Evolutionary conservation across 805 yeast genomes (phyloP), one percentile per base, ranked within the genome.

Genomic region (Zygosaccharomyces lentus): DNA sequence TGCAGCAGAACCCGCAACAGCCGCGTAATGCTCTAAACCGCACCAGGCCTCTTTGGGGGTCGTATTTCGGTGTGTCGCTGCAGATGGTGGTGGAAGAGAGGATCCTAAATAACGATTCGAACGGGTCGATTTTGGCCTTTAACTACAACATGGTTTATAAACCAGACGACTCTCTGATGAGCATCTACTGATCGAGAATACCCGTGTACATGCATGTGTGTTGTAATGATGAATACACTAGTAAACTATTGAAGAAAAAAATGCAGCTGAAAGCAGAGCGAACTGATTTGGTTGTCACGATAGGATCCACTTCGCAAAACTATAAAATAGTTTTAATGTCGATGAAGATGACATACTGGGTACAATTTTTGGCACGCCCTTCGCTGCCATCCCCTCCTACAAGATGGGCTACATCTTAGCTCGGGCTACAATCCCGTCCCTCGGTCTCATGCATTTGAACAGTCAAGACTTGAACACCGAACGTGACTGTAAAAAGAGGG

Each of bases 51-150:
- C 44, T 77, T 1, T 84, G 85, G 84, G 81, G 91, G 6, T 70
- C 83, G 5, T 80, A 85, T 79, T 80, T 77, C 59, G 93, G 91
- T 2, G 80, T 81, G 36, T 76, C 76, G 44, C 55, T 83, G 30
- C 78, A 73, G 51, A 53, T 84, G 54, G 77, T 83, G 12, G 24
- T 65, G 6, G 88, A 84, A 62, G 84, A 79, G 46, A 54, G 65
- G 12, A 60, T 75, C 10, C 59, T 66, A 40, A 58, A 55, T 30
- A 64, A 64, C 41, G 65, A 64, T 23, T 59, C 61, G 53, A 49
- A 68, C 57, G 55, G 63, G 13, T 62, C 59, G 9, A 78, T 86
- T 34, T 73, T 74, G 52, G 76, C 82, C 13, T 72, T 83, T 52
- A 78, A 84, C 57, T 86, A 84, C 67, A 78, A 84, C 56, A 65